Evolutionary conservation across 441 rosid species (phyloP), one percentile per base, ranked within the genome.

Genomic region (Erodium moschatum): DNA sequence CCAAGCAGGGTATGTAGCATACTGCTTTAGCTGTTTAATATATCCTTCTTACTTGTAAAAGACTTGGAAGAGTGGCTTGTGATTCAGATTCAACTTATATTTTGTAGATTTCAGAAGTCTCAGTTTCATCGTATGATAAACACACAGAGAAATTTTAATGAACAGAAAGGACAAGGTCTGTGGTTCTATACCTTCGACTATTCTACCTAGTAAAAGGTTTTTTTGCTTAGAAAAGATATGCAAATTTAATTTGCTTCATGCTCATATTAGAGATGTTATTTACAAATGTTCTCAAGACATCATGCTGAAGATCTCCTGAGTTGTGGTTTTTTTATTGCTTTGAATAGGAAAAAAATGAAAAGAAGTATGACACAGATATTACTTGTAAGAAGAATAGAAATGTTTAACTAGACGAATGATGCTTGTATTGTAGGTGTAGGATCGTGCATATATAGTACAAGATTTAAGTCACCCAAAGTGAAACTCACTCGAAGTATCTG

Each of bases 61-160:
- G 42, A 65, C 68, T 29, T 72, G 64, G 60, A 69, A 60, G 15
- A 12, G 19, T 66, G 5, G 44, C 29, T 56, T 70, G 46, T 75
- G 65, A 78, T 69, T 64, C 20, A 70, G 50, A 6, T 33, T 52
- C 54, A 72, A 42, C 77, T 78, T 70, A 18, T 64, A 19, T 67
- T 68, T 29, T 81, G 77, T 81, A 83, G 97, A 74, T 80, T 72
- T 74, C 85, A 84, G 67, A 86, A 80, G 60, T 74, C 93, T 52
- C 89, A 83, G 69, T 74, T 71, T 73, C 85, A 80, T 76, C 84
- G 77, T 65, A 69, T 8, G 66, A 72, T 79, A 67, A 80, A 78
- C 58, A 71, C 44, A 66, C 86, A 86, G 81, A 82, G 83, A 73
- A 84, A 80, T 70, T 77, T 73, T 69, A 82, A 78, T 73, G 81